phyloP scores from a whole-genome alignment of 1,284 basidiomycete genomes.

The Laetiporus sulphureus region DNA sequence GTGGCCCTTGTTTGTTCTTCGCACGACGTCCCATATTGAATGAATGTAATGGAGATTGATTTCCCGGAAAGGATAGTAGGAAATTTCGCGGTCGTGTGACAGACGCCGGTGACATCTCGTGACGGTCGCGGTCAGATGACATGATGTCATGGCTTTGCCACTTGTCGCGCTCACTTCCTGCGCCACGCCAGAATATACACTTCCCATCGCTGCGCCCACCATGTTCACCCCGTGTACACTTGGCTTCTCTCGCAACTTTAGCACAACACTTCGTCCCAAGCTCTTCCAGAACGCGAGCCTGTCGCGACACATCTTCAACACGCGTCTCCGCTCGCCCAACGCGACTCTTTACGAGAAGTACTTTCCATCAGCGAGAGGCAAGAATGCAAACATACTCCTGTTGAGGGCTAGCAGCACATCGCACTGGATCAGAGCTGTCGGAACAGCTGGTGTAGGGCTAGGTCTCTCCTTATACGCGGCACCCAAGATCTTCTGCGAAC shows the following conservation, averaged over 20 bases:
- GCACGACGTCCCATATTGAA: slow-evolving; percentile 80
- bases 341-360: too few relatives aligned
- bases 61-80: slow-evolving; percentile 9
- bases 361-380: too few relatives aligned
- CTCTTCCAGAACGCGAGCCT: background rate
- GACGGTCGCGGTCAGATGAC: slow-evolving; percentile 4
- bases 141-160: slow-evolving; percentile 3
- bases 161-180: background rate
- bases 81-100: slow-evolving; percentile 10
- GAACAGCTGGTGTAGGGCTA: slow-evolving; percentile 20
- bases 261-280: background rate
- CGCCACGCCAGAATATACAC: too few relatives aligned
- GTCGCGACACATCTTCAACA: background rate
- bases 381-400: too few relatives aligned
- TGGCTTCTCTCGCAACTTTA: background rate
- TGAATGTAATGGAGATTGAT: background rate
- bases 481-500: slow-evolving; percentile 26
- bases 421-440: slow-evolving; percentile 11
- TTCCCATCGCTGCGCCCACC: too few relatives aligned
- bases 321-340: too few relatives aligned
- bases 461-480: slow-evolving; percentile 20
- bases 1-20: slow-evolving; percentile 85
- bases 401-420: too few relatives aligned
- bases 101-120: slow-evolving; percentile 3
- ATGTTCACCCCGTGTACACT: background rate